phyloP scores from a whole-genome alignment of 495 filamentous ascomycete species.

The Collariella sp. region DNA sequence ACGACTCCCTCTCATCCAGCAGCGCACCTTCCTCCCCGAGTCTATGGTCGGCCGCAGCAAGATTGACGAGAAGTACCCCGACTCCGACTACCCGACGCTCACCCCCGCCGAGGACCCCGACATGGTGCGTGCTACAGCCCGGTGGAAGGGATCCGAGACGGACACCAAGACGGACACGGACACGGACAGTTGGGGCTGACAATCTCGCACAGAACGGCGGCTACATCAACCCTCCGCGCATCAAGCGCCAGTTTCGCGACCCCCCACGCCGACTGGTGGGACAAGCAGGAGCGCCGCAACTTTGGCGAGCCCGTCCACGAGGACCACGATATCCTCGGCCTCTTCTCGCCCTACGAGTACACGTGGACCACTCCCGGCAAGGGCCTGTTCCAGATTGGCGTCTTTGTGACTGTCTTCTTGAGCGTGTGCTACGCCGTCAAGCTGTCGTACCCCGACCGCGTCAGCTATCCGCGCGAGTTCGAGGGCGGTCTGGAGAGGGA shows the following conservation, averaged over 20 bases:
- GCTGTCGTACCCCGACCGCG: slow-evolving; percentile 76
- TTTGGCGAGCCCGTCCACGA: slow-evolving; percentile 94
- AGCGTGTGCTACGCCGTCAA: slow-evolving; percentile 64
- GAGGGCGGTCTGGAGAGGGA: slow-evolving; percentile 77
- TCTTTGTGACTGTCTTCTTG: slow-evolving; percentile 61
- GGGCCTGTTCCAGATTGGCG: slow-evolving; percentile 63
- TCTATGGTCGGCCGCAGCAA: slow-evolving; percentile 30
- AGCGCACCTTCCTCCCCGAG: slow-evolving; percentile 41
- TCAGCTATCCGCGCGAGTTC: slow-evolving; percentile 67
- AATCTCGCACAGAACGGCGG: slow-evolving; percentile 64
- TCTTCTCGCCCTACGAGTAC: slow-evolving; percentile 86
- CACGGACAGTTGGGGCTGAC: slow-evolving; percentile 11
- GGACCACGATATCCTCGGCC: slow-evolving; percentile 89
- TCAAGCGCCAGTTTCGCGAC: slow-evolving; percentile 84
- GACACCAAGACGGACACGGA: no score
- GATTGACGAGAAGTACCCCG: slow-evolving; percentile 45
- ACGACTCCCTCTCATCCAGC: slow-evolving; percentile 41
- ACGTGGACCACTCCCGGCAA: slow-evolving; percentile 67
- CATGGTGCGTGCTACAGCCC: slow-evolving; percentile 49
- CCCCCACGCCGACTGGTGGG: slow-evolving; percentile 95
- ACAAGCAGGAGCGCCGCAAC: slow-evolving; percentile 92
- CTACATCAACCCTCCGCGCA: slow-evolving; percentile 76
- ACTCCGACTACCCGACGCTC: slow-evolving; percentile 42
- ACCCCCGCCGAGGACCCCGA: slow-evolving; percentile 63
- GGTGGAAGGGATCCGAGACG: slow-evolving; percentile 17